Conservation (phyloP, 2,329 filamentous ascomycete genomes). For the Sclerotinia borealis region DNA sequence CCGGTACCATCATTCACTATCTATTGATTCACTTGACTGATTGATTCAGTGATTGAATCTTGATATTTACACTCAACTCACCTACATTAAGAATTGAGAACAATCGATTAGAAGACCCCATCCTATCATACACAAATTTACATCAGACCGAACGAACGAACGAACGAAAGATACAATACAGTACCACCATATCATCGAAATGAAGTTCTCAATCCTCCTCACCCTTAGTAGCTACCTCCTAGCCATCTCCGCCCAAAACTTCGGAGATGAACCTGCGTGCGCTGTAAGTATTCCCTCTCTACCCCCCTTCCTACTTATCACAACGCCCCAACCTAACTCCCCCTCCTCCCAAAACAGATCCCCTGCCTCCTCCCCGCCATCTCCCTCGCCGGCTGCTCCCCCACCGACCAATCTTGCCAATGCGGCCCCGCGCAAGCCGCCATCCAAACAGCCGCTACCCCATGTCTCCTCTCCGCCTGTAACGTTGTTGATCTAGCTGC, state of each 20-base stretch:
- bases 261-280: constrained; percentile 2
- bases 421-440: constrained; percentile 30
- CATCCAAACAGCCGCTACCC: constrained; percentile 32
- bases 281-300: not conserved
- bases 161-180: too few relatives aligned
- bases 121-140: too few relatives aligned
- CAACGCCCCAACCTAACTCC: not conserved
- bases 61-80: too few relatives aligned
- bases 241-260: not conserved
- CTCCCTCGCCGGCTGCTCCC: constrained; percentile 34
- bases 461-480: constrained; percentile 34
- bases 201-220: not conserved
- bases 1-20: too few relatives aligned
- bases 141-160: too few relatives aligned
- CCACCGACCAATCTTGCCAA: constrained; percentile 36
- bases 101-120: not conserved
- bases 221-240: not conserved
- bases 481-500: constrained; percentile 25
- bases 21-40: too few relatives aligned
- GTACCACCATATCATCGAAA: not conserved
- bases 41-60: not conserved
- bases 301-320: not conserved
- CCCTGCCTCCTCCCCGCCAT: constrained; percentile 36
- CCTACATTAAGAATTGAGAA: not conserved
- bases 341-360: not conserved